Evolutionary conservation across 805 yeast genomes (phyloP).

Genomic region (Jamesozyma spencerorum): DNA sequence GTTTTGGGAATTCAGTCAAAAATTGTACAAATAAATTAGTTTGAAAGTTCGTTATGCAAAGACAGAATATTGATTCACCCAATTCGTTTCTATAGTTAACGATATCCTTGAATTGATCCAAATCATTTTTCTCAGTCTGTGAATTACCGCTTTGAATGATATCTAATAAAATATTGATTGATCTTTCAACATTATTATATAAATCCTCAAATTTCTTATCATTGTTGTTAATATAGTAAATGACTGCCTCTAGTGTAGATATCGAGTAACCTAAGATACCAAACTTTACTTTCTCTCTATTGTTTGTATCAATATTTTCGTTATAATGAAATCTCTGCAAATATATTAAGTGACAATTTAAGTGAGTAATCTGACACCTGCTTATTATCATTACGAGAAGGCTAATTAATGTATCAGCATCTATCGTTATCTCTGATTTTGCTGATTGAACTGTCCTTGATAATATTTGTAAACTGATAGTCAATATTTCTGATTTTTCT

Average conservation of each 20-base stretch:
- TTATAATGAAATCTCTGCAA: constrained; percentile 47
- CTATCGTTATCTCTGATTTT: constrained; percentile 31
- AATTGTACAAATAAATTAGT: constrained; percentile 38
- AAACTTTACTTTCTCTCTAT: constrained; percentile 32
- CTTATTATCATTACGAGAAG: constrained; percentile 62
- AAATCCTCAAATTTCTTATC: background rate
- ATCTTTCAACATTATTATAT: background rate
- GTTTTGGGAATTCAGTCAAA: constrained; percentile 35
- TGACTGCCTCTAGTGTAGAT: constrained; percentile 76
- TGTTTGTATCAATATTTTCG: constrained; percentile 7
- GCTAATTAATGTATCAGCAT: constrained; percentile 76
- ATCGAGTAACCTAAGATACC: constrained; percentile 71
- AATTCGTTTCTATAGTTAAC: constrained; percentile 35
- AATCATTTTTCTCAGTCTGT: constrained; percentile 28
- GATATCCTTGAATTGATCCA: constrained; percentile 10
- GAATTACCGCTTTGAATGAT: constrained; percentile 18
- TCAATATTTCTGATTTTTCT: constrained; percentile 40
- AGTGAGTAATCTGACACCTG: constrained; percentile 46
- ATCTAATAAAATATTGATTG: constrained; percentile 15
- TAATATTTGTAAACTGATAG: constrained; percentile 43
- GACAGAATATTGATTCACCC: constrained; percentile 67
- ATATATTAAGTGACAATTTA: constrained; percentile 58
- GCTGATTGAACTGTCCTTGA: constrained; percentile 28
- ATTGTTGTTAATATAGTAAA: constrained; percentile 36
- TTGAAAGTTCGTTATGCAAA: constrained; percentile 46